Evolutionary conservation across 2,329 filamentous ascomycete genomes (phyloP).

Genomic region (Aspergillus ochraceoroseus): DNA sequence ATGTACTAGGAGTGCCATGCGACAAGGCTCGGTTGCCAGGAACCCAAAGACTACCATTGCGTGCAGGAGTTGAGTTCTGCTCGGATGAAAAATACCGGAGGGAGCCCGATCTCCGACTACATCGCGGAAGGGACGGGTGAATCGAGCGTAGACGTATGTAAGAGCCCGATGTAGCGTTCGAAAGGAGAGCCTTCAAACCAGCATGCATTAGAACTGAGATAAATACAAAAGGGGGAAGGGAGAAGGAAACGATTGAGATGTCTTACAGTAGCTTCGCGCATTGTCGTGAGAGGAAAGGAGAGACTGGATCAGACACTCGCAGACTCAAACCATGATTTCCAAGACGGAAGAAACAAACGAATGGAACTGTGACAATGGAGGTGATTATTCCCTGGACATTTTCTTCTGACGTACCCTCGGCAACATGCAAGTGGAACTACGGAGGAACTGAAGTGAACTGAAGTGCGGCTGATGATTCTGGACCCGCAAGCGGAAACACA

Average conservation of each 20-base stretch:
- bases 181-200: constrained; percentile 23
- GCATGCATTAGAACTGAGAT: constrained; percentile 8
- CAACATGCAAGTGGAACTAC: too few relatives aligned
- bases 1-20: constrained; percentile 14
- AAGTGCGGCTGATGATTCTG: too few relatives aligned
- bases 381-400: constrained; percentile 9
- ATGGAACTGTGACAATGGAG: too few relatives aligned
- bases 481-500: too few relatives aligned
- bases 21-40: constrained; percentile 19
- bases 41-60: constrained; percentile 12
- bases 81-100: constrained; percentile 32
- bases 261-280: constrained; percentile 34
- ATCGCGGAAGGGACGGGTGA: constrained; percentile 20
- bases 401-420: too few relatives aligned
- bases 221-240: constrained; percentile 1
- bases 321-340: constrained; percentile 25
- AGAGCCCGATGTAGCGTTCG: constrained; percentile 20
- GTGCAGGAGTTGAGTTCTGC: constrained; percentile 18
- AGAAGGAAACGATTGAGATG: neutral
- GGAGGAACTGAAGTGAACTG: too few relatives aligned
- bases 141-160: constrained; percentile 23
- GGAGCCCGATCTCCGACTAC: constrained; percentile 17
- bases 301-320: constrained; percentile 20
- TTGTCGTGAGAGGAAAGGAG: constrained; percentile 23
- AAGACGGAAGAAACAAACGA: constrained; percentile 1